Percentiles rank a stretch among this genome's conserved stretches.
Conservation (phyloP, 2,329 filamentous ascomycete genomes). For the Colletotrichum sp. region DNA sequence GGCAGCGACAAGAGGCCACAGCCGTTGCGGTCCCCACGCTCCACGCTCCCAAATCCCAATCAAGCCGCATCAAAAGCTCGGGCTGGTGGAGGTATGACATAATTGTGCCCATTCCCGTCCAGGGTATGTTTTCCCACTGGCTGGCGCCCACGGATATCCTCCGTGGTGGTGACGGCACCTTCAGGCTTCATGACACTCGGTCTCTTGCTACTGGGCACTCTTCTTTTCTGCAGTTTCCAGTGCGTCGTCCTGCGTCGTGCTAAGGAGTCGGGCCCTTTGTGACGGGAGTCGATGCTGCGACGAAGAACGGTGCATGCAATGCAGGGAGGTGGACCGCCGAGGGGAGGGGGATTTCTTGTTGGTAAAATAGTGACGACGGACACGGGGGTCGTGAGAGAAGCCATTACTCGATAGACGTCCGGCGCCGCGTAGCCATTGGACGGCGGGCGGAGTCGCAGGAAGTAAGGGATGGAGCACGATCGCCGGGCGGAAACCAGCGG, state of each 20-base stretch:
- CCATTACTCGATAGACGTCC: neutral
- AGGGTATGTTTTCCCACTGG: neutral
- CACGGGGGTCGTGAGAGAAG: neutral
- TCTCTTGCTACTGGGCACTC: neutral
- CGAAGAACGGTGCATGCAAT: neutral
- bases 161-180: neutral
- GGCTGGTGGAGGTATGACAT: slow-evolving; percentile 26
- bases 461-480: neutral
- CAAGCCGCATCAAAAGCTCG: neutral
- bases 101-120: slow-evolving; percentile 16
- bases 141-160: neutral
- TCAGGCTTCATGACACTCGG: neutral
- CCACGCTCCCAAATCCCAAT: slow-evolving; percentile 12
- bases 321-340: neutral
- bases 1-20: neutral
- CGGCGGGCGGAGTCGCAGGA: neutral
- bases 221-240: neutral
- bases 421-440: neutral
- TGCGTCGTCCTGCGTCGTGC: neutral
- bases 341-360: neutral
- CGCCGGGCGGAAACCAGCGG: slow-evolving; percentile 16
- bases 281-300: neutral
- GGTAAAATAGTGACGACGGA: neutral
- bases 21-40: neutral
- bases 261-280: neutral